Conservation (phyloP, 495 filamentous ascomycete species). For the Aspergillus bertholletiae region DNA sequence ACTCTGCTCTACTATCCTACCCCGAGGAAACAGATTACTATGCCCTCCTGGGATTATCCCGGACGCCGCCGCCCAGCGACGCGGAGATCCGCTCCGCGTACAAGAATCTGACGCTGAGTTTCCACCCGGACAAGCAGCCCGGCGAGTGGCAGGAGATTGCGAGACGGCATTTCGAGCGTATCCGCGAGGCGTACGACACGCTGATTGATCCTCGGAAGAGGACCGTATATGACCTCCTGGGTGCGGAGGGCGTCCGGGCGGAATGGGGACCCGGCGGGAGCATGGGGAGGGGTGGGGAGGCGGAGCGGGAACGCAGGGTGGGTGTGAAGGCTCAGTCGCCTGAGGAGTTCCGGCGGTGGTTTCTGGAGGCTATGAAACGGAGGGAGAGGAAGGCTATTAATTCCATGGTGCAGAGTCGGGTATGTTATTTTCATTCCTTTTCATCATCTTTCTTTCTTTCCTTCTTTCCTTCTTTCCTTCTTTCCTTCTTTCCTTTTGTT, state of each 20-base stretch:
- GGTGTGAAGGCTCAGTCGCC: conserved; percentile 43
- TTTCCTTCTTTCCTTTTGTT: neutral
- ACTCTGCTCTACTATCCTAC: conserved; percentile 10
- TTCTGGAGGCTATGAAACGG: conserved; percentile 44
- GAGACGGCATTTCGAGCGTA: conserved; percentile 43
- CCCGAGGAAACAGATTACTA: conserved; percentile 45
- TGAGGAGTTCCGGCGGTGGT: conserved; percentile 48
- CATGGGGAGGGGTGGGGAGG: conserved; percentile 33
- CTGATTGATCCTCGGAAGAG: conserved; percentile 53
- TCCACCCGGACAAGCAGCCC: conserved; percentile 59
- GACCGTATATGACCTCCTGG: conserved; percentile 51
- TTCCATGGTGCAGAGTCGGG: conserved; percentile 39
- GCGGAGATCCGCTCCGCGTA: conserved; percentile 51
- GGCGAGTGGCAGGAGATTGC: conserved; percentile 43
- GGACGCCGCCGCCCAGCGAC: conserved; percentile 41
- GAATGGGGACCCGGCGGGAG: conserved; percentile 37
- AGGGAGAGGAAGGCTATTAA: conserved; percentile 40
- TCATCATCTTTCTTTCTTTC: neutral
- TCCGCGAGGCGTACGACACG: conserved; percentile 52
- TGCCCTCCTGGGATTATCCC: conserved; percentile 46
- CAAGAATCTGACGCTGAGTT: conserved; percentile 49
- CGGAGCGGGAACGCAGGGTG: conserved; percentile 24
- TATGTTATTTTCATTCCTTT: conserved; percentile 25
- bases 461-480: too few species aligned
- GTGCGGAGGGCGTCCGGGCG: conserved; percentile 40